Conservation (phyloP, 345 rosid species). For the Cardamine chenopodiifolia region DNA sequence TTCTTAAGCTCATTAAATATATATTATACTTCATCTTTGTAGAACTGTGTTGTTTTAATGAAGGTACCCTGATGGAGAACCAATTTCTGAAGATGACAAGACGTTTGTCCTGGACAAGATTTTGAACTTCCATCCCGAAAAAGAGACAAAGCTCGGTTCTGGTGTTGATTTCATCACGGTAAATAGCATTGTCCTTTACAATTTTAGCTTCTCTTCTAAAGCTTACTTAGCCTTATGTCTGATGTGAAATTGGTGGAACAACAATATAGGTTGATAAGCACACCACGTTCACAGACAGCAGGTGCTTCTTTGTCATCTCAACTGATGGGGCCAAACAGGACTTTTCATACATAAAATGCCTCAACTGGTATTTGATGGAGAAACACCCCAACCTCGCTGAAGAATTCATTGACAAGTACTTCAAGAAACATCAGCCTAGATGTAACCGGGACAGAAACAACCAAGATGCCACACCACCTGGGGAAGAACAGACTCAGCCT, state of each 20-base stretch:
- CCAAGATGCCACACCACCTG: conserved; percentile 35
- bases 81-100: conserved; percentile 69
- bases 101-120: conserved; percentile 62
- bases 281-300: conserved; percentile 53
- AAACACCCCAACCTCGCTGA: conserved; percentile 70
- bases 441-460: conserved; percentile 50
- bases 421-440: conserved; percentile 45
- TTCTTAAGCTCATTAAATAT: conserved; percentile 1
- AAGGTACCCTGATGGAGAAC: conserved; percentile 86
- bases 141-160: conserved; percentile 66
- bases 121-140: conserved; percentile 77
- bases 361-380: conserved; percentile 58
- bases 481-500: conserved; percentile 23
- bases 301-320: conserved; percentile 77
- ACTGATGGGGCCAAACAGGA: conserved; percentile 71
- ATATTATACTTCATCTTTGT: conserved; percentile 10
- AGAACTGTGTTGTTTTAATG: conserved; percentile 35
- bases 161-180: conserved; percentile 82
- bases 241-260: conserved; percentile 25
- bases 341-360: conserved; percentile 78
- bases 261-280: conserved; percentile 70
- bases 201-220: conserved; percentile 1
- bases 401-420: conserved; percentile 66
- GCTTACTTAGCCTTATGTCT: not conserved
- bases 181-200: conserved; percentile 30